Conservation (phyloP, 2,329 filamentous ascomycete species). For the Hymenotorrendiella dingleyae region DNA sequence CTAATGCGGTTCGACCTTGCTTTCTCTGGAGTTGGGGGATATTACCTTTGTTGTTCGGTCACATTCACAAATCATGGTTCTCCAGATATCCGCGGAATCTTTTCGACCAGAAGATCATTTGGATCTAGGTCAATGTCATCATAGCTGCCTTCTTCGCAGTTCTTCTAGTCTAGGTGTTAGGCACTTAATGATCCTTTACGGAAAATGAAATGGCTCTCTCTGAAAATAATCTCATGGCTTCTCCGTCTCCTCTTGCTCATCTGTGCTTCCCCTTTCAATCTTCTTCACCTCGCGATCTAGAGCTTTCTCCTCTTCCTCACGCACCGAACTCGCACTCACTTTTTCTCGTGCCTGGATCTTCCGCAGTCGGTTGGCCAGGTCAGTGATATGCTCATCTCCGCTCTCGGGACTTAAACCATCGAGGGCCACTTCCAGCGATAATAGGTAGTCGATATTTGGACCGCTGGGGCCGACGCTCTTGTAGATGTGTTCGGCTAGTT, state of each 20-base stretch:
- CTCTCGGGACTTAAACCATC: slow-evolving; percentile 67
- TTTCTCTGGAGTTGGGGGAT: slow-evolving; percentile 31
- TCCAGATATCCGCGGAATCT: slow-evolving; percentile 15
- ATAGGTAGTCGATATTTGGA: slow-evolving; percentile 83
- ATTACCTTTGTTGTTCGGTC: slow-evolving; percentile 19
- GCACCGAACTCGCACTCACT: slow-evolving; percentile 2
- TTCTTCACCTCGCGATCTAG: slow-evolving; percentile 36
- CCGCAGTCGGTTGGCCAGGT: slow-evolving; percentile 69
- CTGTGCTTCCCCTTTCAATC: slow-evolving; percentile 39
- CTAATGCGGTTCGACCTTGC: slow-evolving; percentile 28
- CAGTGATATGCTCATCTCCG: slow-evolving; percentile 76
- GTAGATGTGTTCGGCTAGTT: slow-evolving; percentile 75
- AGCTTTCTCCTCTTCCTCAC: slow-evolving; percentile 14
- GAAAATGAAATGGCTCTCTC: slow-evolving; percentile 26
- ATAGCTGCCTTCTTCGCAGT: slow-evolving; percentile 20
- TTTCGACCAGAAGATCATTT: slow-evolving; percentile 24
- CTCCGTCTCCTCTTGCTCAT: slow-evolving; percentile 57
- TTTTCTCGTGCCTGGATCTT: slow-evolving; percentile 44
- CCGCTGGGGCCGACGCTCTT: slow-evolving; percentile 76
- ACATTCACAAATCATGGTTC: slow-evolving; percentile 22
- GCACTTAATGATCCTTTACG: slow-evolving; percentile 21
- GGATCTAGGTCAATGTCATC: slow-evolving; percentile 25
- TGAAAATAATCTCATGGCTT: slow-evolving; percentile 19
- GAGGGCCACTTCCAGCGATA: slow-evolving; percentile 71
- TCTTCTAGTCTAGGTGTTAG: slow-evolving; percentile 23